Evolutionary conservation across 202 grass and related monocot genomes (phyloP).

Genomic region (Panicum virgatum): DNA sequence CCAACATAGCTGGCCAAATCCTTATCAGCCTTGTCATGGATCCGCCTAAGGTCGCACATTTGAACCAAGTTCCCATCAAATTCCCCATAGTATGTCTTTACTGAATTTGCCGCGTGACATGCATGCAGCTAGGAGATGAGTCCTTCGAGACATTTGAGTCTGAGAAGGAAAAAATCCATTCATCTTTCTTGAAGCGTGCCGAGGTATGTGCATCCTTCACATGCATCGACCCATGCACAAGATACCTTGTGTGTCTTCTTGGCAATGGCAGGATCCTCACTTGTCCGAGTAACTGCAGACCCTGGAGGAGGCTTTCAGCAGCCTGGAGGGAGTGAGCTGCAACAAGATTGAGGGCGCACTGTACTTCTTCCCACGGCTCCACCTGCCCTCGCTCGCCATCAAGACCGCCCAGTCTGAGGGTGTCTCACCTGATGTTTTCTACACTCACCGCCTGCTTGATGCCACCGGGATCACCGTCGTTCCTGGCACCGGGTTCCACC

Average conservation of each 20-base stretch:
- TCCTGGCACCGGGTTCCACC: slow-evolving; percentile 68
- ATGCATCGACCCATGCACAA: not conserved
- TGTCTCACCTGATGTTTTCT: slow-evolving; percentile 53
- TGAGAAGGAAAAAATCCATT: slow-evolving; percentile 55
- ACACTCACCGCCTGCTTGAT: slow-evolving; percentile 50
- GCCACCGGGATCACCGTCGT: slow-evolving; percentile 61
- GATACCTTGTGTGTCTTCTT: not conserved
- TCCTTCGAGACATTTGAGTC: slow-evolving; percentile 48
- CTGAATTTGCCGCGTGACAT: not conserved
- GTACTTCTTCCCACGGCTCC: slow-evolving; percentile 68
- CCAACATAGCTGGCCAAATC: slow-evolving; percentile 78
- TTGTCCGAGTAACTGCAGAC: slow-evolving; percentile 34
- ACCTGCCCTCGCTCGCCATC: slow-evolving; percentile 49
- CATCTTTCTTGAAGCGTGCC: slow-evolving; percentile 50
- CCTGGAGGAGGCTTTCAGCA: slow-evolving; percentile 55
- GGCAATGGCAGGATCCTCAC: not conserved
- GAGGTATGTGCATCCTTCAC: slow-evolving; percentile 41
- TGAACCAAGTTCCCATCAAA: not conserved
- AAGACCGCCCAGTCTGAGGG: slow-evolving; percentile 34
- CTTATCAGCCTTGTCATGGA: slow-evolving; percentile 66
- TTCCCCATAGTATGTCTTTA: not conserved
- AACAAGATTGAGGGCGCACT: slow-evolving; percentile 56
- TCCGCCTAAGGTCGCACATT: slow-evolving; percentile 52
- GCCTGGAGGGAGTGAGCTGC: slow-evolving; percentile 64
- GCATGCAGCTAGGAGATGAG: slow-evolving; percentile 55